Conservation (phyloP, 2,329 filamentous ascomycete species). For the Plectosphaerella sp. region DNA sequence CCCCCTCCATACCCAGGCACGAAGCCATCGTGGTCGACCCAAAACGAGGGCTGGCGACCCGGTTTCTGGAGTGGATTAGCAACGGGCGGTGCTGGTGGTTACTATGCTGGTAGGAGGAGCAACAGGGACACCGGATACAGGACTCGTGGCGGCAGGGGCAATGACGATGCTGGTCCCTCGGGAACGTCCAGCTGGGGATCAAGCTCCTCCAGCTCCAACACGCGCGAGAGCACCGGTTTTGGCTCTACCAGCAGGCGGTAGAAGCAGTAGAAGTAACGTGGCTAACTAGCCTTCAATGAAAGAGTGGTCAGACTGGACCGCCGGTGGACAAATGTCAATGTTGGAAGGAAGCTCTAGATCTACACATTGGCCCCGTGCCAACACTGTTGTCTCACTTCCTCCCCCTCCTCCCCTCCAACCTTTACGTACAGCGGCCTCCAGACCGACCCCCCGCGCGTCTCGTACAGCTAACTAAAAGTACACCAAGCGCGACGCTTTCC, state of each 20-base stretch:
- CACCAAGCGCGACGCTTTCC: constrained; percentile 11
- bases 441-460: constrained; percentile 4
- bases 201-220: constrained; percentile 35
- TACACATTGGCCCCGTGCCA: constrained; percentile 4
- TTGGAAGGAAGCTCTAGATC: constrained; percentile 6
- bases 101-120: constrained; percentile 48
- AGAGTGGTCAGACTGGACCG: not conserved
- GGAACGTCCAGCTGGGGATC: constrained; percentile 23
- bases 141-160: constrained; percentile 25
- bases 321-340: not conserved
- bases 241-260: constrained; percentile 62
- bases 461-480: constrained; percentile 13
- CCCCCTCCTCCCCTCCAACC: not conserved
- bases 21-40: constrained; percentile 29
- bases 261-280: not conserved
- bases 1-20: constrained; percentile 49
- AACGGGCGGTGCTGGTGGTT: constrained; percentile 65
- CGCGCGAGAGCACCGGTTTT: constrained; percentile 66
- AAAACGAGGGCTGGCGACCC: constrained; percentile 54
- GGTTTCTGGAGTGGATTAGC: constrained; percentile 72
- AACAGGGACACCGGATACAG: constrained; percentile 20
- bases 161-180: constrained; percentile 25
- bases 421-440: constrained; percentile 10
- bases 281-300: too few relatives aligned
- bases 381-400: not conserved